These are phyloP conservation scores for Venturia pyrina DNA, from an alignment of 2,329 filamentous ascomycete species.

Conservation along the genomic window DNA sequence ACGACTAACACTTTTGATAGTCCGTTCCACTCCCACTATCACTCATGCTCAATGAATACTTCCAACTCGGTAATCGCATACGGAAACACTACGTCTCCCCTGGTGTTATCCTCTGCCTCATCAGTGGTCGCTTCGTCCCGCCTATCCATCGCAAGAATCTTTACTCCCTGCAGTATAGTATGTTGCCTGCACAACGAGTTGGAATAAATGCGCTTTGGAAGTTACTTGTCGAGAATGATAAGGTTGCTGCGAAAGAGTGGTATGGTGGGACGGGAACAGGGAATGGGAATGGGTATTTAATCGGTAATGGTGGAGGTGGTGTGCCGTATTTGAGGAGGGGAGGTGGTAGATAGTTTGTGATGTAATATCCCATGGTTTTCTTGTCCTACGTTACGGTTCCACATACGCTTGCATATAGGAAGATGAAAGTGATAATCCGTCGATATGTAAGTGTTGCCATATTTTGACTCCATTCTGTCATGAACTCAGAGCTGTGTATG, in stretches of 20 bases:
- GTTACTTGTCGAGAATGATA: constrained; percentile 33
- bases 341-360: background rate
- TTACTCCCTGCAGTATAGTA: constrained; percentile 95
- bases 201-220: constrained; percentile 81
- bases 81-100: constrained; percentile 92
- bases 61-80: constrained; percentile 83
- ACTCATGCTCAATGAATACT: constrained; percentile 97
- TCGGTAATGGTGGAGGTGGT: background rate
- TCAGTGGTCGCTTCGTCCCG: constrained; percentile 86
- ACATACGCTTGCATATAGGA: too few species aligned
- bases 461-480: too few species aligned
- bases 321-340: background rate
- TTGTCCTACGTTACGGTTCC: too few species aligned
- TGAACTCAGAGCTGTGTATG: too few species aligned
- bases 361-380: too few species aligned
- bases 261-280: background rate
- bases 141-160: constrained; percentile 90
- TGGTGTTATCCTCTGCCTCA: constrained; percentile 74
- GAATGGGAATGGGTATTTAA: background rate
- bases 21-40: constrained; percentile 81
- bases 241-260: background rate
- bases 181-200: constrained; percentile 76
- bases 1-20: constrained; percentile 30
- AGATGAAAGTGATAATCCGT: too few species aligned
- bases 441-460: too few species aligned